Percentiles rank a stretch among this genome's conserved stretches.
Evolutionary conservation across 768 basidiomycete species (phyloP).

Genomic region (Crucibulum laeve): DNA sequence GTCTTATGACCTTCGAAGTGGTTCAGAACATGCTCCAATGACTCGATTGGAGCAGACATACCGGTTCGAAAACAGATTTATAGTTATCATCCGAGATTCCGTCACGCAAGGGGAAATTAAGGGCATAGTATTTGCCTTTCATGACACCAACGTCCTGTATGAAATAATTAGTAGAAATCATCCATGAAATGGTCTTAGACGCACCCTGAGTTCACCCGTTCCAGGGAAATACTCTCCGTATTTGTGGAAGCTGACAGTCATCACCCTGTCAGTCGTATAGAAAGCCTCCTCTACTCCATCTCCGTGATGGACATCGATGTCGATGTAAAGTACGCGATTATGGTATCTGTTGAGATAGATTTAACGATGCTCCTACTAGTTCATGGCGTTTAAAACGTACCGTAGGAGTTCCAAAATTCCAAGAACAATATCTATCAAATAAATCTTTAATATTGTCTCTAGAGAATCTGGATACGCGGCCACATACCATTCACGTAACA

Average conservation of each 20-base stretch:
- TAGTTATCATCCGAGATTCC: slow-evolving; percentile 96
- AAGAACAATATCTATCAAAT: slow-evolving; percentile 83
- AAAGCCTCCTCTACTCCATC: slow-evolving; percentile 99
- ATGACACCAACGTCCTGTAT: slow-evolving; percentile 84
- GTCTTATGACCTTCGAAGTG: slow-evolving; percentile 68
- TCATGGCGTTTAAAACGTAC: slow-evolving; percentile 34
- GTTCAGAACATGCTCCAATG: neutral
- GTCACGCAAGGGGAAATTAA: slow-evolving; percentile 94
- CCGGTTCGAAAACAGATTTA: slow-evolving; percentile 92
- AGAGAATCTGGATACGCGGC: neutral
- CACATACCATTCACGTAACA: slow-evolving; percentile 92
- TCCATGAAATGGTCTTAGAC: slow-evolving; percentile 15
- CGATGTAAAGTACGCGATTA: slow-evolving; percentile 92
- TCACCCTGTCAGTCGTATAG: slow-evolving; percentile 97
- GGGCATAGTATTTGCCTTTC: slow-evolving; percentile 90
- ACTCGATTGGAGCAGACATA: slow-evolving; percentile 30
- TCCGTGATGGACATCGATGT: slow-evolving; percentile 98
- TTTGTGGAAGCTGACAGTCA: slow-evolving; percentile 98
- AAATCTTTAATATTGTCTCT: neutral
- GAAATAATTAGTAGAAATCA: slow-evolving; percentile 5
- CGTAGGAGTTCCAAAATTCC: slow-evolving; percentile 93
- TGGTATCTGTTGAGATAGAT: slow-evolving; percentile 64
- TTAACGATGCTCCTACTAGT: neutral
- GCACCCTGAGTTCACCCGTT: slow-evolving; percentile 90
- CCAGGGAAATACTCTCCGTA: slow-evolving; percentile 99